Conservation (phyloP, 176 grass and related monocot genomes). For the Eragrostis nindensis region DNA sequence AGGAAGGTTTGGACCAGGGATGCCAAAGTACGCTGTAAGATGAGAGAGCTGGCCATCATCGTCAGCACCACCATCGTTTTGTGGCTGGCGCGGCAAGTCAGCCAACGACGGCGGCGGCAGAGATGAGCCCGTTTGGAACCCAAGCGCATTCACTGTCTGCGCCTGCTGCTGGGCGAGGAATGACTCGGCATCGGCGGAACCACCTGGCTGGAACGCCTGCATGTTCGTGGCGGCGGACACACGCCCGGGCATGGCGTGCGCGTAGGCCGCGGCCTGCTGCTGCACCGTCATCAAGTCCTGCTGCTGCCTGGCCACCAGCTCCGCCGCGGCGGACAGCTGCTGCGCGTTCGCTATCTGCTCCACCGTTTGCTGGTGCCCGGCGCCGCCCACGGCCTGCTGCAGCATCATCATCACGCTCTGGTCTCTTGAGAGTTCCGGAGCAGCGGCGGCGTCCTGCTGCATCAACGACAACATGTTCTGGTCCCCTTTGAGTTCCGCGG, state of each 20-base stretch:
- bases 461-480: background rate
- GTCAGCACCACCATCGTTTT: background rate
- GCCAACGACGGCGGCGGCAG: background rate
- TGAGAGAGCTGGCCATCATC: background rate
- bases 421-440: background rate
- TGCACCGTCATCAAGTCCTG: background rate
- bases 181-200: background rate
- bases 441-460: background rate
- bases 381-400: background rate
- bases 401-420: background rate
- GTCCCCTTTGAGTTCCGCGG: background rate
- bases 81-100: no score
- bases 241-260: background rate
- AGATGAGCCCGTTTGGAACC: background rate
- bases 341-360: background rate
- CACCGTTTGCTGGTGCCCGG: background rate
- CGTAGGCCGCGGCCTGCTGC: background rate
- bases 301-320: background rate
- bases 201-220: background rate
- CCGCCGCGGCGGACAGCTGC: background rate
- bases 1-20: background rate
- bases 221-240: background rate
- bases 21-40: background rate
- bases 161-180: background rate
- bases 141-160: background rate